Evolutionary conservation across 805 yeast species (phyloP).

Genomic region (Metschnikowia kofuensis): DNA sequence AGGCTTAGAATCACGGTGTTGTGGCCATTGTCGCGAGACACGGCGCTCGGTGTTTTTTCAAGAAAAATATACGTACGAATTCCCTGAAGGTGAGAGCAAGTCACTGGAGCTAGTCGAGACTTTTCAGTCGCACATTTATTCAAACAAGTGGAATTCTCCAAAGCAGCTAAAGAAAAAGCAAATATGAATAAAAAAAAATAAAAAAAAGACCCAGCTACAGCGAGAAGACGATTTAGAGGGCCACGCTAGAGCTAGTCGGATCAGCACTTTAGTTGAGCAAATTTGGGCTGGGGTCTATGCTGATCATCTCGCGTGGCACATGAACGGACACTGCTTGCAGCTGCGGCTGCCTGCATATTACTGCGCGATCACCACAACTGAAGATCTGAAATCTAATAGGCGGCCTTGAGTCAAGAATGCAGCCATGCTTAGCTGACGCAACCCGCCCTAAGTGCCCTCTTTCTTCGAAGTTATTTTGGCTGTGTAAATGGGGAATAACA

Average conservation of each 20-base stretch:
- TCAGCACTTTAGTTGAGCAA: too few relatives aligned
- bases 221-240: too few relatives aligned
- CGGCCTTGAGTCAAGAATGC: not conserved
- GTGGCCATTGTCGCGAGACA: not conserved
- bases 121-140: too few relatives aligned
- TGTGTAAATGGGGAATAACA: not conserved
- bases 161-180: too few relatives aligned
- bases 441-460: not conserved
- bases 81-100: too few relatives aligned
- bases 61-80: too few relatives aligned
- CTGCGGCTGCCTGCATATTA: not conserved
- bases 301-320: not conserved
- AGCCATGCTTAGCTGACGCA: not conserved
- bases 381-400: not conserved
- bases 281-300: too few relatives aligned
- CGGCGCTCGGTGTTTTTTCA: not conserved
- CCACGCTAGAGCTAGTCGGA: too few relatives aligned
- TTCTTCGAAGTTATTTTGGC: not conserved
- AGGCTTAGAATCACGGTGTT: not conserved
- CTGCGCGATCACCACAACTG: not conserved
- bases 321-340: not conserved
- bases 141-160: too few relatives aligned
- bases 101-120: too few relatives aligned
- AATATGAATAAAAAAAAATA: too few relatives aligned
- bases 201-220: too few relatives aligned